phyloP scores from a whole-genome alignment of 441 rosid genomes.

The Pelargonium cotyledonis region DNA sequence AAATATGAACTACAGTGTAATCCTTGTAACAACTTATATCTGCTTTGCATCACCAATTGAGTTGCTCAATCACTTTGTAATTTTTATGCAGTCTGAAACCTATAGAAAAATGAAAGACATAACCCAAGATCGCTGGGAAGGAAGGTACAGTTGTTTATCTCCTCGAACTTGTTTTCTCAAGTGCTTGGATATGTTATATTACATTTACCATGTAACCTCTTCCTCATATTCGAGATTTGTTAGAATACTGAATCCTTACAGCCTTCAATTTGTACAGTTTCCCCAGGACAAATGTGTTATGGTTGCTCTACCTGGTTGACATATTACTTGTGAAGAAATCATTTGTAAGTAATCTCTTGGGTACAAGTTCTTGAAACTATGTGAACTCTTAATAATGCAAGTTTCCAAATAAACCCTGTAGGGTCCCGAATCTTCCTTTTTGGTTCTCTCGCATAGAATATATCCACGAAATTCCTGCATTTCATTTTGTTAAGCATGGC shows the following conservation, averaged over 20 bases:
- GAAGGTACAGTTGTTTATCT: slow-evolving; percentile 43
- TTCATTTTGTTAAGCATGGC: background rate
- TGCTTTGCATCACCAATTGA: slow-evolving; percentile 6
- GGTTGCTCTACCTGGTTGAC: slow-evolving; percentile 84
- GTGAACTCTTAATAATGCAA: background rate
- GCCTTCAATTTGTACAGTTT: slow-evolving; percentile 44
- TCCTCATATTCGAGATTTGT: background rate
- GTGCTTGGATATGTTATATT: no score
- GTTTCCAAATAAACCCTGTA: background rate
- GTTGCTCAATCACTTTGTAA: slow-evolving; percentile 6
- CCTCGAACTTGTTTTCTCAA: background rate
- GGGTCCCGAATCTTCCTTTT: background rate
- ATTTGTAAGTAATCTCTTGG: slow-evolving; percentile 49
- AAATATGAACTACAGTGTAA: background rate
- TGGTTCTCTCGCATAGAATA: background rate
- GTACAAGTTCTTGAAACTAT: background rate
- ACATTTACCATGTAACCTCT: no score
- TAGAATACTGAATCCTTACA: background rate
- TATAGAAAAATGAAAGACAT: slow-evolving; percentile 78
- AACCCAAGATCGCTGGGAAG: slow-evolving; percentile 84
- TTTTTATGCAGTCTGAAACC: slow-evolving; percentile 69
- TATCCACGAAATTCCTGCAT: background rate
- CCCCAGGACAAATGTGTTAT: slow-evolving; percentile 83
- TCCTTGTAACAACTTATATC: background rate
- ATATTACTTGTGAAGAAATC: slow-evolving; percentile 75